Evolutionary conservation across 2,329 filamentous ascomycete genomes (phyloP).

Genomic region (Pseudonectria buxi): DNA sequence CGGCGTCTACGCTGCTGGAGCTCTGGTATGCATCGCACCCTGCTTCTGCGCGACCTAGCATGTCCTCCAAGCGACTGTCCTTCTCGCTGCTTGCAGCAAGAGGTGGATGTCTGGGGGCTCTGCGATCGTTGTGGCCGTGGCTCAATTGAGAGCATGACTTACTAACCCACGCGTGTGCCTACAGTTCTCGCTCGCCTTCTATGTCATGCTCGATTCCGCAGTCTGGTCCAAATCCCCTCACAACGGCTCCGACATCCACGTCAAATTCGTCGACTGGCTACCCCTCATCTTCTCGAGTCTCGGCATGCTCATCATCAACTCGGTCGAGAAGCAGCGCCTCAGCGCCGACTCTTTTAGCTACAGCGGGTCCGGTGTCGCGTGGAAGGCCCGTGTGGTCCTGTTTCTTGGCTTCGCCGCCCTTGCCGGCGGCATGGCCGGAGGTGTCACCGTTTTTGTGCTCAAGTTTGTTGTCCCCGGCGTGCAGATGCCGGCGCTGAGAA

Average conservation of each 20-base stretch:
- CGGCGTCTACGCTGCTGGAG: slow-evolving; percentile 57
- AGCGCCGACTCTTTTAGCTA: slow-evolving; percentile 58
- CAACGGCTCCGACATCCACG: slow-evolving; percentile 54
- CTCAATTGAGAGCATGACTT: too few species aligned
- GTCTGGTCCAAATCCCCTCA: slow-evolving; percentile 57
- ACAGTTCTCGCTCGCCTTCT: slow-evolving; percentile 64
- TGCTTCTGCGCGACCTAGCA: not conserved
- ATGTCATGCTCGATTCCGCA: slow-evolving; percentile 60
- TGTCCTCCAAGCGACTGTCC: not conserved
- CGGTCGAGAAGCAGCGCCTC: slow-evolving; percentile 59
- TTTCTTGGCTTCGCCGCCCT: slow-evolving; percentile 61
- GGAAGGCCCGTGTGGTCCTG: slow-evolving; percentile 62
- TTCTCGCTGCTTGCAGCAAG: too few species aligned
- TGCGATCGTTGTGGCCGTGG: too few species aligned
- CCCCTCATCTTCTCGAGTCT: slow-evolving; percentile 60
- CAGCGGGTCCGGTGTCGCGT: slow-evolving; percentile 56
- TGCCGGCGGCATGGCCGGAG: slow-evolving; percentile 62
- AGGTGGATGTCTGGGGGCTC: too few species aligned
- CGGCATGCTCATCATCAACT: slow-evolving; percentile 67
- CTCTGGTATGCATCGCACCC: slow-evolving; percentile 44
- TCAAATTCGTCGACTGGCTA: slow-evolving; percentile 64
- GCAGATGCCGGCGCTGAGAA: slow-evolving; percentile 52
- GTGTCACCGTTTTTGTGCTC: slow-evolving; percentile 61
- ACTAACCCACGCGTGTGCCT: not conserved
- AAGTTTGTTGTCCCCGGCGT: slow-evolving; percentile 55